Base-by-base conservation (phyloP, 352 stramenopile genomes). In the Phytophthora pistaciae region DNA sequence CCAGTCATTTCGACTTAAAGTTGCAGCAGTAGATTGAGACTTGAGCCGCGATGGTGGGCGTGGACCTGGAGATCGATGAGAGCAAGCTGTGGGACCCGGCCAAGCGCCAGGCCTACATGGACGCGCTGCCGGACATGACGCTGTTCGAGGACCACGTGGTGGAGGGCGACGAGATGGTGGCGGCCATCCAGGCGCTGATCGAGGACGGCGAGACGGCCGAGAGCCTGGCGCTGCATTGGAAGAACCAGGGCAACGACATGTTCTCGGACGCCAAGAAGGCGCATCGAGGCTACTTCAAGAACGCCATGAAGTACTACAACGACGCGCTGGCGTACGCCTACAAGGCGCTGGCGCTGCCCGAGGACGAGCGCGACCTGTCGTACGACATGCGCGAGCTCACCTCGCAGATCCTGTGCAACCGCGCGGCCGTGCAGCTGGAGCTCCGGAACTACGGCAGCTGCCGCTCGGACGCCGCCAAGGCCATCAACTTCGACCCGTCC, bases 191-290 rank as follows among this genome's bases (percentile, higher is more conserved):
- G 68, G 90, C 87, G 70, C 80, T 97, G 42, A 93, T 96, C 49
- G 83, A 96, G 59, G 90, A 97, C 59, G 89, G 89, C 60, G 90
- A 97, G 86, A 95, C 87, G 18, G 80, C 87, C 44, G 90, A 97
- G 77, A 94, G 79, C 56, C 79, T 97, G 38, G 90, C 90, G 69
- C 70, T 95, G 31, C 85, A 95, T 64, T 97, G 83, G 87, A 97
- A 97, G 72, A 95, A 94, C 64, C 90, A 94, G 75, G 90, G 90
- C 72, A 97, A 97, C 68, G 85, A 95, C 66, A 88, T 92, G 75
- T 95, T 96, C 66, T 64, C 78, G 27, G 82, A 92, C 70, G 90
- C 73, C 49, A 95, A 95, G 67, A 84, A 79, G 44, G 75, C 83
- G 27, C 89, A 92, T 64, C 70, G 77, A 56, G 73, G 73, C 27